A percentile compares a stretch with the other conserved stretches of the same genome.
These are phyloP conservation scores for Lyophyllum semitale DNA, from an alignment of 768 basidiomycete species.

Conservation along the genomic window DNA sequence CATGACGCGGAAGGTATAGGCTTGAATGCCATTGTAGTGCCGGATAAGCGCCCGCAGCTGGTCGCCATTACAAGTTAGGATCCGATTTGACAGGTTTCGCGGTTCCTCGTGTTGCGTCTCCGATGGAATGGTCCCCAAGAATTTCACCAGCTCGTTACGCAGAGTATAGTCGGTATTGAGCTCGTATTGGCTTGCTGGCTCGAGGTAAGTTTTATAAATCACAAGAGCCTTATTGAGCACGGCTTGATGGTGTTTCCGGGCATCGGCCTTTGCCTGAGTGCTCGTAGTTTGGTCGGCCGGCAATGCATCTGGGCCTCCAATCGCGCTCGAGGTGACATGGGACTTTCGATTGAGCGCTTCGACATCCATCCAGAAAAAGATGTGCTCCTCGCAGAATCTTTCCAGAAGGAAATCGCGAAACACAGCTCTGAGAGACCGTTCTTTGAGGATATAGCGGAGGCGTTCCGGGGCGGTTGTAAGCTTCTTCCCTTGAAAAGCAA, in stretches of 20 bases:
- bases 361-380: conserved; percentile 16
- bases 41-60: conserved; percentile 11
- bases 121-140: conserved; percentile 6
- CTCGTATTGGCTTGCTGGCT: conserved; percentile 13
- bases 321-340: conserved; percentile 15
- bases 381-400: conserved; percentile 17
- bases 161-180: conserved; percentile 15
- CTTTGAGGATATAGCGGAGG: conserved; percentile 12
- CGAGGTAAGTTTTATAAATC: conserved; percentile 16
- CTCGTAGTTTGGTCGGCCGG: neutral
- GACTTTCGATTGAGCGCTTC: conserved; percentile 15
- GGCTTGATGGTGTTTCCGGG: conserved; percentile 11
- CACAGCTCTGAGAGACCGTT: conserved; percentile 9
- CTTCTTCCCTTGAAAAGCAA: neutral
- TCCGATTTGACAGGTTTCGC: conserved; percentile 6
- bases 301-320: neutral
- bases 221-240: conserved; percentile 10
- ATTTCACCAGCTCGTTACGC: conserved; percentile 14
- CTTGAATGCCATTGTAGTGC: conserved; percentile 13
- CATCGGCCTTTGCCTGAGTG: conserved; percentile 7
- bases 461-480: neutral
- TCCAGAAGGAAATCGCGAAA: conserved; percentile 13
- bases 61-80: conserved; percentile 11
- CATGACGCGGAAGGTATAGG: conserved; percentile 17
- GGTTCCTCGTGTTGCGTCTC: neutral